These are phyloP conservation scores for Arabidopsis arenosa DNA, from an alignment of 345 rosid species.

Conservation along the genomic window DNA sequence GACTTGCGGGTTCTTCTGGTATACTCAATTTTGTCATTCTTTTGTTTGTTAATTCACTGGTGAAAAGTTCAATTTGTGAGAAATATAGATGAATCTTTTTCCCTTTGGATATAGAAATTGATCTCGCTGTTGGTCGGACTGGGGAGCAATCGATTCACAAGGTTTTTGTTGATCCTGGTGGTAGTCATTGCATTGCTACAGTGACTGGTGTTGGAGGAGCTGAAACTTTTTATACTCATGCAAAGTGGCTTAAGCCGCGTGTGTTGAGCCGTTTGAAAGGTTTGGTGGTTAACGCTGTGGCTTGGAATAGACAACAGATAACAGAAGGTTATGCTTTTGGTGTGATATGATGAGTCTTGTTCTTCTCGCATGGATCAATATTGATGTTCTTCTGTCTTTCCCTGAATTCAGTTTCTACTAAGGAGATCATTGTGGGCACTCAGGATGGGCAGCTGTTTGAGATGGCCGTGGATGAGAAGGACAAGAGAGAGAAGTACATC, in stretches of 20 bases:
- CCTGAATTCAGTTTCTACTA: conserved; percentile 74
- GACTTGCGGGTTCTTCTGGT: conserved; percentile 84
- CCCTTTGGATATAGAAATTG: conserved; percentile 59
- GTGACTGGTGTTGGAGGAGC: conserved; percentile 83
- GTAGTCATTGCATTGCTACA: conserved; percentile 92
- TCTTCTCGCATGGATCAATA: not conserved
- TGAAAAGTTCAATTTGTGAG: not conserved
- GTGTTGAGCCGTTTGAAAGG: conserved; percentile 77
- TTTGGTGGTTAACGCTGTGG: conserved; percentile 81
- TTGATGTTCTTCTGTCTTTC: conserved; percentile 32
- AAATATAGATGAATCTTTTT: not conserved
- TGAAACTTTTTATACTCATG: conserved; percentile 89
- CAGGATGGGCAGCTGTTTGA: conserved; percentile 93
- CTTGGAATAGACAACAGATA: conserved; percentile 94
- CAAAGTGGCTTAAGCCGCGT: conserved; percentile 96
- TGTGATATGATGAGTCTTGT: not conserved
- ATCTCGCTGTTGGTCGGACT: conserved; percentile 81
- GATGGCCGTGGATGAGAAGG: conserved; percentile 96
- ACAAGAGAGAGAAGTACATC: conserved; percentile 90
- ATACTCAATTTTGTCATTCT: not conserved
- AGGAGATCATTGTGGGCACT: conserved; percentile 89
- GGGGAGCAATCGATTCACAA: conserved; percentile 92
- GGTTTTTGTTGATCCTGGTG: conserved; percentile 98
- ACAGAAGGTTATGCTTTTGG: conserved; percentile 72
- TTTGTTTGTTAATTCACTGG: not conserved